phyloP scores from a whole-genome alignment of 805 yeast genomes.

The Lipomyces anomalus region DNA sequence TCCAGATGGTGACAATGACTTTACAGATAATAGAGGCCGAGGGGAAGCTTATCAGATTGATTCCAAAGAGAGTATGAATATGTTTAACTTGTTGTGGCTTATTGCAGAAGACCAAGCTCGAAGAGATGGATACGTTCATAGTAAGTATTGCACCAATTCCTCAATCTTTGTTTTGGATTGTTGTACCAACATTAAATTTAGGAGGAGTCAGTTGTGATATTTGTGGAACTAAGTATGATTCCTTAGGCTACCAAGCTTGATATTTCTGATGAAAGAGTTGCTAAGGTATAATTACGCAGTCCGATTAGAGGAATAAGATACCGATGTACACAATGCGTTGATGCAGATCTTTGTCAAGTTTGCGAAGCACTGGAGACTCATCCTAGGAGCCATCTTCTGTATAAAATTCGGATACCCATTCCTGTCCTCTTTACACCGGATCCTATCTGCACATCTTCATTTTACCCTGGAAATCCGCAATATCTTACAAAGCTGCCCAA shows the following conservation, averaged over 20 bases:
- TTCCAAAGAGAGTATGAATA: too few relatives aligned
- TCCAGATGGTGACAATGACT: too few relatives aligned
- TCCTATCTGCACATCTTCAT: conserved; percentile 22
- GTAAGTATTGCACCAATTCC: too few relatives aligned
- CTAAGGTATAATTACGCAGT: neutral
- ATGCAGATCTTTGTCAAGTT: conserved; percentile 48
- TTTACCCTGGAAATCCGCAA: conserved; percentile 19
- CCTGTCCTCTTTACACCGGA: conserved; percentile 29
- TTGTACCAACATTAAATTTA: too few relatives aligned
- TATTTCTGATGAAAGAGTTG: neutral
- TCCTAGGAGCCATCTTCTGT: conserved; percentile 25
- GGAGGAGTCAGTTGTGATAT: conserved; percentile 31
- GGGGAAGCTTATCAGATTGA: too few relatives aligned
- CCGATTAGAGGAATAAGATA: conserved; percentile 46
- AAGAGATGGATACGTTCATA: conserved; percentile 26
- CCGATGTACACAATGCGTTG: conserved; percentile 47
- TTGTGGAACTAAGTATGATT: conserved; percentile 23
- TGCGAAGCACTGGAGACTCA: conserved; percentile 35
- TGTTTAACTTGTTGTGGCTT: conserved; percentile 23
- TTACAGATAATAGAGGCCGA: too few relatives aligned
- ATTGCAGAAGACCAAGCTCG: conserved; percentile 27
- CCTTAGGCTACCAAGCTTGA: neutral
- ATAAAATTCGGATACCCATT: conserved; percentile 29
- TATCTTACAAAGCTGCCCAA: conserved; percentile 10
- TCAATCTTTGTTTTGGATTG: too few relatives aligned